Evolutionary conservation across 177 flowering plant species (phyloP), one percentile per base, ranked within the genome.

Genomic region (Vitis hybrid): DNA sequence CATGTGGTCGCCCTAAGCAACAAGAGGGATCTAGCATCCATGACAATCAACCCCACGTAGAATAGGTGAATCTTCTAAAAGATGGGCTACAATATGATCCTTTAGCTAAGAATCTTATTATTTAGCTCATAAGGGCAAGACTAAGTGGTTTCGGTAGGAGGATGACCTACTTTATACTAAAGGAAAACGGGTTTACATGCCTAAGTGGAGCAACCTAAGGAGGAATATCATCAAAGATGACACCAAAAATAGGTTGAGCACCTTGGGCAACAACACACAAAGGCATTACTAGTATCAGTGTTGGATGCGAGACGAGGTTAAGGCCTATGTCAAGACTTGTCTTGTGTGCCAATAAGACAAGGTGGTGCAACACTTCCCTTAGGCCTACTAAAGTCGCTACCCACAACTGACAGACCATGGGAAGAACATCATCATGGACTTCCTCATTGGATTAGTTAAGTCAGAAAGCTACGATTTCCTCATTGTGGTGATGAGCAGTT

Each of bases 311-410:
- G 29, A 26, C 5, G 4, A 26, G 29, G 29, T 26, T 26, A 26
- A 26, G 29, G 29, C 29, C 5, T 26, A 26, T 26, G 29, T 26
- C 29, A 26, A 26, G 29, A 26, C 29, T 26, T 26, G 29, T 26
- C 29, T 26, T 26, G 29, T 26, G 29, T 26, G 29, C 29, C 29
- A 26, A 26, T 26, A 26, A 26, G 29, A 26, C 29, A 26, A 26
- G 29, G 29, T 26, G 29, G 29, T 3, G 29, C 29, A 63, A 13
- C 14, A n/a, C 6, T 11, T 5, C 10, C 52, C 66, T 5, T 26
- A 26, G 29, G 29, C 29, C 29, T 79, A 14, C 12, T 76, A 15
- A 51, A 74, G 29, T 74, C 72, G 1, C 15, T 70, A 14, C 65
- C 71, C 1, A 61, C 55, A 9, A 67, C 67, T 5, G 3, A 52